Conservation (phyloP, 179 eudicot species). For the Gypsophila paniculata region DNA sequence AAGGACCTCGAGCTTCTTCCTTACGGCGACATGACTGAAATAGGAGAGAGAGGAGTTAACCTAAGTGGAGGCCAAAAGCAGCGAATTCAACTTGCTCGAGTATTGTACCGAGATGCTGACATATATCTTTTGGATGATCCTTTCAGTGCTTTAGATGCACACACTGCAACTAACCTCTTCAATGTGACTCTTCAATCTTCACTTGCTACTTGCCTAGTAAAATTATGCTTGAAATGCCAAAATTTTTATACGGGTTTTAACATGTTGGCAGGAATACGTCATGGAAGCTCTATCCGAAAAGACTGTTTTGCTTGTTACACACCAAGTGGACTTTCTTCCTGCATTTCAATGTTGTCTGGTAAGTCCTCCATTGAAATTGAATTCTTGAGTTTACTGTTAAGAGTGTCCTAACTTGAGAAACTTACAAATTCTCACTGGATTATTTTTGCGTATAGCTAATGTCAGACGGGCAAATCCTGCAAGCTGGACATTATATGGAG, state of each 20-base stretch:
- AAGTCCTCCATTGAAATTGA: constrained; percentile 18
- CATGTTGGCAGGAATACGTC: constrained; percentile 55
- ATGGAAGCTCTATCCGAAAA: constrained; percentile 66
- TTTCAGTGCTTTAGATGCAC: constrained; percentile 83
- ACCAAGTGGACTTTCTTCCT: constrained; percentile 87
- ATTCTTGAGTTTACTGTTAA: neutral
- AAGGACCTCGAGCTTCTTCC: constrained; percentile 70
- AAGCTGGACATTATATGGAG: constrained; percentile 46
- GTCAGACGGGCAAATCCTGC: constrained; percentile 53
- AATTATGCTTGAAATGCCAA: neutral
- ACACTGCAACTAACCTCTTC: constrained; percentile 60
- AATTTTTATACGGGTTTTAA: neutral
- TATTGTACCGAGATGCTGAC: constrained; percentile 61
- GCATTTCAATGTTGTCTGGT: constrained; percentile 70
- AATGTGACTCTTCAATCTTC: neutral
- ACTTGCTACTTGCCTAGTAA: neutral
- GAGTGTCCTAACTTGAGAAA: neutral
- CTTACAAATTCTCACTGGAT: neutral
- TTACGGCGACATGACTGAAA: constrained; percentile 66
- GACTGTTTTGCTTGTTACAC: constrained; percentile 76
- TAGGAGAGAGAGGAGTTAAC: constrained; percentile 79
- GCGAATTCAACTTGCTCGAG: constrained; percentile 72
- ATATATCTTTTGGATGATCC: constrained; percentile 78
- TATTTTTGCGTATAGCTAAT: constrained; percentile 37
- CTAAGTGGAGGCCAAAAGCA: constrained; percentile 84